Percentiles rank a stretch among this genome's conserved stretches.
phyloP scores from a whole-genome alignment of 768 basidiomycete genomes.

The Suillus plorans region DNA sequence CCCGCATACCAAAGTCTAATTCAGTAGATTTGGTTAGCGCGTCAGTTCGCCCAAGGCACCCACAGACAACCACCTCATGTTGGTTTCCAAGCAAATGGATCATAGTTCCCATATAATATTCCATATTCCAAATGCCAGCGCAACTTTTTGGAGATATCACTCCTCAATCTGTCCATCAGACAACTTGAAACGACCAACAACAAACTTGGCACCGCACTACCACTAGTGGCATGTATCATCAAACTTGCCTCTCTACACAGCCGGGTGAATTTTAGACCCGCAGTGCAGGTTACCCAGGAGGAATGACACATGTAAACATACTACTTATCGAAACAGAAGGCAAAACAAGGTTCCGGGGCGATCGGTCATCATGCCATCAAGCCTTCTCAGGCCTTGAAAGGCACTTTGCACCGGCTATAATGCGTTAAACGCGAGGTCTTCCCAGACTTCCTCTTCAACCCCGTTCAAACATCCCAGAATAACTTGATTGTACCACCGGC shows the following conservation, averaged over 20 bases:
- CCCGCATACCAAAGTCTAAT: conserved; percentile 2
- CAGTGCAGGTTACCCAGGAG: conserved; percentile 4
- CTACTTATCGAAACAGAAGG: conserved; percentile 1
- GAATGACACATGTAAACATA: conserved; percentile 6
- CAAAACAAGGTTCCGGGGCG: conserved; percentile 29
- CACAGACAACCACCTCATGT: neutral
- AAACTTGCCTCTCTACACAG: neutral
- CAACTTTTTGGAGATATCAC: conserved; percentile 11
- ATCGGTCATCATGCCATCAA: conserved; percentile 18
- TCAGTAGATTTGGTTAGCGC: conserved; percentile 4
- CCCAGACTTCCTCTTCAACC: conserved; percentile 10
- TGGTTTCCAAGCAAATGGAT: neutral
- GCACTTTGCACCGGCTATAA: conserved; percentile 18
- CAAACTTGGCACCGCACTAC: neutral
- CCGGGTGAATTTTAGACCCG: neutral
- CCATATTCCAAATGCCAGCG: conserved; percentile 2
- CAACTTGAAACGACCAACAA: conserved; percentile 16
- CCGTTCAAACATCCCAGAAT: conserved; percentile 27
- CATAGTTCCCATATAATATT: conserved; percentile 1
- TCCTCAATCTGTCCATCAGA: conserved; percentile 12
- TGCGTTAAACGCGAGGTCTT: conserved; percentile 20
- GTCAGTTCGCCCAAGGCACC: conserved; percentile 10
- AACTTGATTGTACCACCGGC: conserved; percentile 17
- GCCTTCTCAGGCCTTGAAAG: conserved; percentile 17
- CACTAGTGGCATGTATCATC: neutral